phyloP scores from a whole-genome alignment of 805 yeast genomes.

The Candida pini region DNA sequence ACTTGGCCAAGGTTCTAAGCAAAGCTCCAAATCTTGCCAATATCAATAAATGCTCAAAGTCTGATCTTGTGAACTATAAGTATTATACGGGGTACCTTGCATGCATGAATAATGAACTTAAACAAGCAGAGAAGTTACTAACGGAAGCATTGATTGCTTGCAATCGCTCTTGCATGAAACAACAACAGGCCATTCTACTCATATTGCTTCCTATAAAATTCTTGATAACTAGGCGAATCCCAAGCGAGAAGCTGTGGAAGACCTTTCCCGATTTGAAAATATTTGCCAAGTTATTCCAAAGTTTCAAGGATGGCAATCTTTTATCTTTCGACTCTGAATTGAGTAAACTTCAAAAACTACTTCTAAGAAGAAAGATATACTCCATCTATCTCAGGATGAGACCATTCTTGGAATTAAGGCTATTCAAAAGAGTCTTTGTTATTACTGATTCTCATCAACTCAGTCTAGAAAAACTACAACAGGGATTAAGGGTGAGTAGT shows the following conservation, averaged over 20 bases:
- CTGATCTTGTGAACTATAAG: slow-evolving; percentile 54
- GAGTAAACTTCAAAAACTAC: slow-evolving; percentile 37
- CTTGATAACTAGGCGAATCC: slow-evolving; percentile 41
- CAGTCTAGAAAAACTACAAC: slow-evolving; percentile 7
- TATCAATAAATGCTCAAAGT: slow-evolving; percentile 35
- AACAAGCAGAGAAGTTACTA: slow-evolving; percentile 45
- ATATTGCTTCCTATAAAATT: slow-evolving; percentile 62
- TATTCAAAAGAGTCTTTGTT: slow-evolving; percentile 38
- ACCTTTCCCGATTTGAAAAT: slow-evolving; percentile 37
- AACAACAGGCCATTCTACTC: slow-evolving; percentile 44
- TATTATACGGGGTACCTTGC: slow-evolving; percentile 67
- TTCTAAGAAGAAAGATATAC: slow-evolving; percentile 57
- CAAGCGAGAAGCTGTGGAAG: slow-evolving; percentile 36
- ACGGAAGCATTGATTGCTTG: slow-evolving; percentile 41
- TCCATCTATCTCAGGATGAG: slow-evolving; percentile 50
- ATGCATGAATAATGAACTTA: slow-evolving; percentile 59
- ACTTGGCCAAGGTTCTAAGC: slow-evolving; percentile 62
- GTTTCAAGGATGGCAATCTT: slow-evolving; percentile 53
- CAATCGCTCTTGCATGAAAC: slow-evolving; percentile 22
- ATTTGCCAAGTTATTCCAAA: slow-evolving; percentile 43
- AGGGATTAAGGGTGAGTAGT: slow-evolving; percentile 10
- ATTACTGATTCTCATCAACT: slow-evolving; percentile 23
- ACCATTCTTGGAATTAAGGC: slow-evolving; percentile 42
- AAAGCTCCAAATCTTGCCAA: slow-evolving; percentile 54
- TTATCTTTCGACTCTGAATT: slow-evolving; percentile 42